Percentiles rank a stretch among this genome's conserved stretches.
Conservation (phyloP, 257 asterid species). For the Eucommia ulmoides region DNA sequence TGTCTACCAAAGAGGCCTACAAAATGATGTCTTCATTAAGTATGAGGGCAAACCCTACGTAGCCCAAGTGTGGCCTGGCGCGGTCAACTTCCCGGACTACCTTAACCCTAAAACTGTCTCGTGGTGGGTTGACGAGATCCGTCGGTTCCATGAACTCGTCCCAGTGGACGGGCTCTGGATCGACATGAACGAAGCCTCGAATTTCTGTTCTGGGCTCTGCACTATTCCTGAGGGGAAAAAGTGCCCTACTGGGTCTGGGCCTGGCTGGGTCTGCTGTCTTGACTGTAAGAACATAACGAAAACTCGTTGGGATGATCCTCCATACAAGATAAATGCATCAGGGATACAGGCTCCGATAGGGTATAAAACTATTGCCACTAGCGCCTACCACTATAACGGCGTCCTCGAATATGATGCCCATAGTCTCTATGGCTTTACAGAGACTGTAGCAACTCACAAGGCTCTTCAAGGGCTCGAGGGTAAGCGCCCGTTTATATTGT, state of each 20-base stretch:
- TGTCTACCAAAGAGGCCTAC: not conserved
- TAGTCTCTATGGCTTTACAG: not conserved
- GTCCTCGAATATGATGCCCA: not conserved
- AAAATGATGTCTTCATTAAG: not conserved
- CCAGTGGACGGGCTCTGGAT: not conserved
- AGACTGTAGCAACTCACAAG: not conserved
- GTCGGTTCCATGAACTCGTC: not conserved
- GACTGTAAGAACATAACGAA: not conserved
- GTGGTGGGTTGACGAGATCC: not conserved
- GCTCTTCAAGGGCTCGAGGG: not conserved
- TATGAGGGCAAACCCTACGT: not conserved
- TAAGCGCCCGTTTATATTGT: not conserved
- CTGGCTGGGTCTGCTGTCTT: not conserved
- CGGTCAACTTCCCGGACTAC: not conserved
- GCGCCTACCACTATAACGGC: not conserved
- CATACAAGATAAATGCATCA: not conserved
- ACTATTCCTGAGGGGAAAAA: not conserved
- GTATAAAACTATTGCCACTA: not conserved
- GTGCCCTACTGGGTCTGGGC: not conserved
- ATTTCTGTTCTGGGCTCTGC: not conserved
- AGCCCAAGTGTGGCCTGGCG: not conserved
- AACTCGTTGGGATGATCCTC: not conserved
- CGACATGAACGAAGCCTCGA: not conserved
- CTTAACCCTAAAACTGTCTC: not conserved
- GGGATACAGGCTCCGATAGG: not conserved